Base-by-base conservation (phyloP, 306 rosid genomes). In the Lablab purpureus region DNA sequence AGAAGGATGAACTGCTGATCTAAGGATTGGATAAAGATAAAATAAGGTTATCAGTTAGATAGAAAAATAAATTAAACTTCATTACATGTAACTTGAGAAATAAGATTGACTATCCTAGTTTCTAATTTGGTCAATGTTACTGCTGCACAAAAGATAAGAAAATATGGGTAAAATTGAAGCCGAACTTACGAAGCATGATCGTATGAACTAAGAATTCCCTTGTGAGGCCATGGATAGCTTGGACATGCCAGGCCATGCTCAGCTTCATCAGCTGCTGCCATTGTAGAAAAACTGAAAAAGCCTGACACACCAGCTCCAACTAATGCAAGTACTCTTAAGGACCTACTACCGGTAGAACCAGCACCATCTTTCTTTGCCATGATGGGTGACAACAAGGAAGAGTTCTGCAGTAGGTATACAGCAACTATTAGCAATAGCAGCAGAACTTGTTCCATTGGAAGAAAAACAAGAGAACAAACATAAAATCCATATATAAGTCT, bases 181-280 rank as follows among this genome's bases (percentile, higher is more conserved):
- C 37, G 54, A 81, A 89, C 99, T 87, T 69, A 93, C 98, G 99
- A 91, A 82, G 94, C 96, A 80, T 93, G 99, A 71, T 96, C 99
- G 65, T 96, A 96, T 82, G 99, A 96, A 79, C 99, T 96, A 56
- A 96, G 95, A 66, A 96, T 96, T 71, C 99, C 99, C 70, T 83
- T n/a, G 82, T 96, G 99, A 77, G 99, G 99, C 99, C 99, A 96
- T 34, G 99, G 99, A 88, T 93, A 96, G 89, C 37, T 85, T 68
- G 99, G 93, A 80, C 90, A 87, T 36, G 85, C 97, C 60, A 96
- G 89, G 76, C 99, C 98, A 75, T 96, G 98, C 77, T 96, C 99
- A 60, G 98, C 97, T 87, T 96, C 99, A 89, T 96, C 99, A 68
- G 98, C 96, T 52, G 90, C 87, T 76, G 98, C 95, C 7, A 88